A percentile compares a stretch with the other conserved stretches of the same genome.
These are phyloP conservation scores for Geopyxis carbonaria DNA, from an alignment of 495 filamentous ascomycete genomes.

Conservation along the genomic window DNA sequence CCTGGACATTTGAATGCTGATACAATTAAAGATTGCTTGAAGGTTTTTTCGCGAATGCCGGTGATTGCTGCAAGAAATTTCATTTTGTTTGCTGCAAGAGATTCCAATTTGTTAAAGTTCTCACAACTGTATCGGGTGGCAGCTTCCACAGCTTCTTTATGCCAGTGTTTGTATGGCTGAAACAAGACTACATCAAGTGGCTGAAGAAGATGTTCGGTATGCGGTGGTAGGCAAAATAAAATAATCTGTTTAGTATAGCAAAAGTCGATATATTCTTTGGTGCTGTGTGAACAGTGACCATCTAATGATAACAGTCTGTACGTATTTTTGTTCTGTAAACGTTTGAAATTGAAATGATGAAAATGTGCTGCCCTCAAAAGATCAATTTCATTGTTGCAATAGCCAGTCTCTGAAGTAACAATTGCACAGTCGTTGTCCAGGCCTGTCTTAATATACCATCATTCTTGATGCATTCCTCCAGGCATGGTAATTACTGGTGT, in stretches of 20 bases:
- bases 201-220: not conserved
- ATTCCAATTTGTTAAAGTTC: too few relatives aligned
- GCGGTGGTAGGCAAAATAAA: not conserved
- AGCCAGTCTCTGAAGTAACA: conserved; percentile 10
- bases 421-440: not conserved
- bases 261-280: conserved; percentile 1
- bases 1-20: too few relatives aligned
- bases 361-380: not conserved
- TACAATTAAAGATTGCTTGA: too few relatives aligned
- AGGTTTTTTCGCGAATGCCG: too few relatives aligned
- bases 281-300: conserved; percentile 1
- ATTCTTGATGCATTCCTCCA: not conserved
- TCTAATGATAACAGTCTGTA: not conserved
- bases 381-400: conserved; percentile 7
- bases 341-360: not conserved
- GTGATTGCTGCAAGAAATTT: too few relatives aligned
- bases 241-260: conserved; percentile 1
- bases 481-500: conserved; percentile 10
- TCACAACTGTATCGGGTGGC: too few relatives aligned
- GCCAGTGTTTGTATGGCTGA: too few relatives aligned
- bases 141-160: too few relatives aligned
- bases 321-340: not conserved
- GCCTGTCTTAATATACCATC: not conserved
- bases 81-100: too few relatives aligned
- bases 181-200: conserved; percentile 1